Evolutionary conservation across 108 stramenopile genomes (phyloP).

Genomic region (Epithemia pelagica): DNA sequence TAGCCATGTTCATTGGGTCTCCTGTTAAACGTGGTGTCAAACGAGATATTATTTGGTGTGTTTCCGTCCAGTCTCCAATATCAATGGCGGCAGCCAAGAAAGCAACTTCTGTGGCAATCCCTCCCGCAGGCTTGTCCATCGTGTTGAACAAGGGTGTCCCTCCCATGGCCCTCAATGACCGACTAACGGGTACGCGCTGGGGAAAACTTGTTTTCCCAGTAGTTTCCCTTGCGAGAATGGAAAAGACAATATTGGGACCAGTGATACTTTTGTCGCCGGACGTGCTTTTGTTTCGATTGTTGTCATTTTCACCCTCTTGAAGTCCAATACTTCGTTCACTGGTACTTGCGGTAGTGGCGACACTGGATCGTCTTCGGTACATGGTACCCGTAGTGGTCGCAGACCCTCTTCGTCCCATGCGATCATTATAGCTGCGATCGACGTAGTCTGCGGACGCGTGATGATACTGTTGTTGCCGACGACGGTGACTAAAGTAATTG

Average conservation of each 20-base stretch:
- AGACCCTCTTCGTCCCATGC: slow-evolving; percentile 20
- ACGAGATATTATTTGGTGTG: slow-evolving; percentile 34
- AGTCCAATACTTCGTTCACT: neutral
- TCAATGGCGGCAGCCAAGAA: slow-evolving; percentile 37
- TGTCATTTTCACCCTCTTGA: neutral
- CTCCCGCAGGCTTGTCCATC: slow-evolving; percentile 40
- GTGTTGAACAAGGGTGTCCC: slow-evolving; percentile 26
- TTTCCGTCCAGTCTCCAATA: slow-evolving; percentile 49
- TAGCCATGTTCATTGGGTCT: slow-evolving; percentile 21
- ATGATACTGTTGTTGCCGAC: slow-evolving; percentile 8
- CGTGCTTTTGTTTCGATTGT: neutral
- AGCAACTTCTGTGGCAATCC: slow-evolving; percentile 41
- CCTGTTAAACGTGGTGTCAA: slow-evolving; percentile 51
- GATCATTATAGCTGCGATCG: slow-evolving; percentile 5
- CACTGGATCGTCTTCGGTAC: slow-evolving; percentile 25
- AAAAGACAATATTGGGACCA: slow-evolving; percentile 38
- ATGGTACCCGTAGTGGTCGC: slow-evolving; percentile 14
- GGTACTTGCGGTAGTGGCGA: slow-evolving; percentile 7
- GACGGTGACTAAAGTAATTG: slow-evolving; percentile 27
- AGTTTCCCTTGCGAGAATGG: slow-evolving; percentile 36
- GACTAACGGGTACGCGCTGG: slow-evolving; percentile 12
- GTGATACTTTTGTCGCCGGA: neutral
- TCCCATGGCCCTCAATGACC: slow-evolving; percentile 25
- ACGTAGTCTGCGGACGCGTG: neutral
- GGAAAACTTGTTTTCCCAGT: slow-evolving; percentile 16